Base-by-base conservation (phyloP, 2,329 filamentous ascomycete species). In the Nemania diffusa region DNA sequence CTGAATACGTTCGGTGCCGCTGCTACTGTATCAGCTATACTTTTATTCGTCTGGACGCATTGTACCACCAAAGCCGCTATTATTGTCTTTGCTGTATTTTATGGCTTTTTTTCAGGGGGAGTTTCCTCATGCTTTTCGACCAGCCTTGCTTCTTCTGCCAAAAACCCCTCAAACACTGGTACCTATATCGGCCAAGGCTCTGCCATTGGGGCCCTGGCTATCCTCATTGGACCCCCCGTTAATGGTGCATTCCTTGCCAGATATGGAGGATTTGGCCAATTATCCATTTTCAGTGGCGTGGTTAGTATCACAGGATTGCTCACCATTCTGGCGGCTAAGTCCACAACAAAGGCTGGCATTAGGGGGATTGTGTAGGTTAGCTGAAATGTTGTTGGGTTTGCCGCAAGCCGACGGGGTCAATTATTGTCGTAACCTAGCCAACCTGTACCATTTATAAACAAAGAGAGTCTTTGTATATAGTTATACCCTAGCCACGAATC, bases 81-180 rank as follows among this genome's bases (percentile, higher is more conserved):
- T 37, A 32, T 37, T 20, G 42, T 13, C 1, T 65, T 65, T 20
- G 42, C 62, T 11, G 62, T 44, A 46, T 20, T 65, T 1, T 65
- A 59, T 46, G 62, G 57, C 1, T 44, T 65, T 24, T 65, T 59
- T 20, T 65, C 62, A 22, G 62, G 62, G 15, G 62, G 57, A 9
- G 11, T 50, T 24, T 6, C 6, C 1, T 59, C 57, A 17, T 3
- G 57, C 1, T 37, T 59, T 37, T 59, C 57, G 1, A 37, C n/a
- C 0, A 59, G 26, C 26, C 42, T 59, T 37, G 57, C 57, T 5
- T 24, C 42, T 15, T 15, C 57, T 22, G 27, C 57, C 1, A 59
- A n/a, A 5, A 37, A 59, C 13, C 26, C 46, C 6, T 37, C n/a
- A n/a, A 44, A 59, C 17, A 59, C 27, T 17, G 57, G 57, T 27